Percentiles rank a stretch among this genome's conserved stretches.
Evolutionary conservation across 2,329 filamentous ascomycete genomes (phyloP).

Genomic region (Fusarium sp.): DNA sequence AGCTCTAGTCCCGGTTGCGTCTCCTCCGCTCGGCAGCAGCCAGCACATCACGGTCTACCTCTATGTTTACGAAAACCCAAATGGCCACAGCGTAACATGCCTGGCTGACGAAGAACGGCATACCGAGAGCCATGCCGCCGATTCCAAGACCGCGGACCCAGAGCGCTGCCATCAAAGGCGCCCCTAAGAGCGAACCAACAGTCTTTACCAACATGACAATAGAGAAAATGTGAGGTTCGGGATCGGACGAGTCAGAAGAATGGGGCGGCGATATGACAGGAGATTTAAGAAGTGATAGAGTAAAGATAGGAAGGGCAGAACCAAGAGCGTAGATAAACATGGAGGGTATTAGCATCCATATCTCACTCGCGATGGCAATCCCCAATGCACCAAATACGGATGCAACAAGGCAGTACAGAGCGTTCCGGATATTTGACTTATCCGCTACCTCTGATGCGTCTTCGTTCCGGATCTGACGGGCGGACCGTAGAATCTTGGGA

Average conservation of each 20-base stretch:
- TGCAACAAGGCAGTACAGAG: slow-evolving; percentile 29
- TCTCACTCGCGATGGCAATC: slow-evolving; percentile 51
- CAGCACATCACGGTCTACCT: neutral
- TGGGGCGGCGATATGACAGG: slow-evolving; percentile 45
- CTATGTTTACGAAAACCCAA: slow-evolving; percentile 1
- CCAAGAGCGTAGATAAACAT: slow-evolving; percentile 59
- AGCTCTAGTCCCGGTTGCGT: neutral
- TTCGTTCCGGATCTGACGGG: neutral
- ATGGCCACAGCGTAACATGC: slow-evolving; percentile 36
- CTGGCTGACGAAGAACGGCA: slow-evolving; percentile 40
- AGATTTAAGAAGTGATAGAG: slow-evolving; percentile 58
- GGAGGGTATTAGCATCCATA: slow-evolving; percentile 54
- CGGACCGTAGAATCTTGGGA: slow-evolving; percentile 48
- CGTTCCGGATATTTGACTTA: slow-evolving; percentile 28
- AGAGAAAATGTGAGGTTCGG: slow-evolving; percentile 56
- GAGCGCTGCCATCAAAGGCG: slow-evolving; percentile 56
- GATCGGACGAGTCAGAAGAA: slow-evolving; percentile 23
- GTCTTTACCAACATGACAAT: slow-evolving; percentile 63
- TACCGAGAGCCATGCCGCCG: slow-evolving; percentile 42
- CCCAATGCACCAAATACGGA: slow-evolving; percentile 52
- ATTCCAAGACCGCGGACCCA: slow-evolving; percentile 57
- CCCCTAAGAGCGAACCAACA: slow-evolving; percentile 57
- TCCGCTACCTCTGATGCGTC: neutral
- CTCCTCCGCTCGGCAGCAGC: neutral
- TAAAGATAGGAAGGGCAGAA: slow-evolving; percentile 60